phyloP scores from a whole-genome alignment of 305 asterid species.

The Solanum chacoense region DNA sequence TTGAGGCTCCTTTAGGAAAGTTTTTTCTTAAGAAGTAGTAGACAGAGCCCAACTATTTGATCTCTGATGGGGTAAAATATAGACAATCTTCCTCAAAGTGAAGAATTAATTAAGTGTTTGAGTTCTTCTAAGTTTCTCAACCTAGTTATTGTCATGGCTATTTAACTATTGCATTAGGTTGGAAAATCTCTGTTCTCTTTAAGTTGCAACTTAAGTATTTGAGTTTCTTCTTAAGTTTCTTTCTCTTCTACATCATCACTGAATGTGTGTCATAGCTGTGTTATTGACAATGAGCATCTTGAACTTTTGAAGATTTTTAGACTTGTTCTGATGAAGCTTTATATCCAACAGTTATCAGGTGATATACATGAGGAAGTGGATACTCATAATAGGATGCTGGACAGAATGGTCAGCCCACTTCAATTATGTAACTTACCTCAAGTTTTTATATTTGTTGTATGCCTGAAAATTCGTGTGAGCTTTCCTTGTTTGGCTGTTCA shows the following conservation, averaged over 20 bases:
- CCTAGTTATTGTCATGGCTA: neutral
- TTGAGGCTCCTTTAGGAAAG: neutral
- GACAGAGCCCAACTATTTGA: neutral
- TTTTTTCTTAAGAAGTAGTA: neutral
- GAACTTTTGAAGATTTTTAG: neutral
- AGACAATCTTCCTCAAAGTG: neutral
- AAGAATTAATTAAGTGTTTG: neutral
- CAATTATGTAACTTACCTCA: neutral
- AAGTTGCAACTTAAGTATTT: neutral
- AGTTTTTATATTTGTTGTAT: neutral
- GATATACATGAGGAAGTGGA: slow-evolving; percentile 92
- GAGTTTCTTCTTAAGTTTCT: neutral
- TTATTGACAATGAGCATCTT: neutral
- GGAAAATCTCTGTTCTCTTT: neutral
- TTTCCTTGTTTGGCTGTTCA: slow-evolving; percentile 10
- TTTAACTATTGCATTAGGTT: neutral
- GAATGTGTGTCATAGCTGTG: neutral
- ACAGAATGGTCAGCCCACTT: slow-evolving; percentile 54
- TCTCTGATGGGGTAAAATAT: neutral
- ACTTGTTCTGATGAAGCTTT: slow-evolving; percentile 3
- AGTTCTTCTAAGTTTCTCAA: neutral
- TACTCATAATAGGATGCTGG: slow-evolving; percentile 65
- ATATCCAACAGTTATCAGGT: slow-evolving; percentile 55
- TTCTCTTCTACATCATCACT: neutral
- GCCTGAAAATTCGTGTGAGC: neutral